Evolutionary conservation across 2,329 filamentous ascomycete genomes (phyloP).

Genomic region (Fusarium denticulatum): DNA sequence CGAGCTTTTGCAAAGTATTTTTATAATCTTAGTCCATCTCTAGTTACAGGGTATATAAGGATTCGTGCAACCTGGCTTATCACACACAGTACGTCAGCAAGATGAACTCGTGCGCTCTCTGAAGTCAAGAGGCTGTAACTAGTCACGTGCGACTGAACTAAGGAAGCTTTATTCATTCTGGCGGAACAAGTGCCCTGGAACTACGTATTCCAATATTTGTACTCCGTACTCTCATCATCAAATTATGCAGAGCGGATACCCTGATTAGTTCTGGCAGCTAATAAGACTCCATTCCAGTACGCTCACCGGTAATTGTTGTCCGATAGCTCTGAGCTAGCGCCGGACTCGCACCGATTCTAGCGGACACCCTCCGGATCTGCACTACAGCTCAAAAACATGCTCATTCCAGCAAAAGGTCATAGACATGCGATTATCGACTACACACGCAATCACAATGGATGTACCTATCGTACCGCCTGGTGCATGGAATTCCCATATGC

Average conservation of each 20-base stretch:
- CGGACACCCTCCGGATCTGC: background rate
- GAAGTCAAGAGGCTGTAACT: background rate
- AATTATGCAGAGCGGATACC: too few relatives aligned
- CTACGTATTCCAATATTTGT: rapidly evolving
- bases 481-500: conserved; percentile 2
- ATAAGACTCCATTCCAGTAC: too few relatives aligned
- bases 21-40: background rate
- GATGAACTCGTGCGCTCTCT: background rate
- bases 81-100: background rate
- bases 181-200: background rate
- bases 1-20: background rate
- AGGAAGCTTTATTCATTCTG: too few relatives aligned
- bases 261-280: too few relatives aligned
- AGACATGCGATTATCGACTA: background rate
- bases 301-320: background rate
- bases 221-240: too few relatives aligned
- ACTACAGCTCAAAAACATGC: background rate
- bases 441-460: background rate
- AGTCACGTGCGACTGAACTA: rapidly evolving
- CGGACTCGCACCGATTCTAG: background rate
- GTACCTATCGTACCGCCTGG: background rate
- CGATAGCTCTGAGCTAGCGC: background rate
- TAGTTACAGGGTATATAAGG: background rate
- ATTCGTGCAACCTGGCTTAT: rapidly evolving
- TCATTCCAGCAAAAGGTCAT: background rate